phyloP scores from a whole-genome alignment of 169 alveolate species.

The Plasmodium chabaudi region DNA sequence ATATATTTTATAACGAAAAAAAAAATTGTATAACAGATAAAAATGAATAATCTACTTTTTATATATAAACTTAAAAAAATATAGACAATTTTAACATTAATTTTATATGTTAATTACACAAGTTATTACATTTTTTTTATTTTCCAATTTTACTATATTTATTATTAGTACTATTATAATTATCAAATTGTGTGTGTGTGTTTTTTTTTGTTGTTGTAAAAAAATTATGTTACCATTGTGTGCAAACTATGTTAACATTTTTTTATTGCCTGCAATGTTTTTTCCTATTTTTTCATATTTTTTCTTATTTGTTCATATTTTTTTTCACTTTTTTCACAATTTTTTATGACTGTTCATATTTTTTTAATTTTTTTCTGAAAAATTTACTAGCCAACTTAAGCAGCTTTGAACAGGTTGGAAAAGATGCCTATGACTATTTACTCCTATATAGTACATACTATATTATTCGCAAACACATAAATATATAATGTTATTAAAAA shows the following conservation, averaged over 20 bases:
- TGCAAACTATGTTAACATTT: constrained; percentile 5
- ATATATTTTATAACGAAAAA: no score
- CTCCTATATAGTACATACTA: no score
- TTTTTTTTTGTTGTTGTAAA: constrained; percentile 26
- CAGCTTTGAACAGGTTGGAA: background rate
- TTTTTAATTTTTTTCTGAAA: constrained; percentile 20
- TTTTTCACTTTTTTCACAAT: background rate
- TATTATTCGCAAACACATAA: no score
- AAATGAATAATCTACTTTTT: no score
- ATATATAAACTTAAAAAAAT: no score
- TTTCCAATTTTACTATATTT: no score
- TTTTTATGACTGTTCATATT: background rate
- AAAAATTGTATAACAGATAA: no score
- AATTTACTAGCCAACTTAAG: background rate
- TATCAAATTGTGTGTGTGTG: background rate
- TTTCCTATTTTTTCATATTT: background rate
- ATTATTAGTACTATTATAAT: background rate
- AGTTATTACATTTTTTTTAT: no score
- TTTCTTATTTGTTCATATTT: background rate
- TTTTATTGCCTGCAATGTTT: background rate
- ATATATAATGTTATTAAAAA: no score
- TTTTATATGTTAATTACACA: no score
- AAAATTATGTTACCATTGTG: background rate
- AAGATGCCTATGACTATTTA: no score
- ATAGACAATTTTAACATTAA: no score